A percentile compares a stretch with the other conserved stretches of the same genome.
These are phyloP conservation scores for Mariannaea elegans DNA, from an alignment of 2,329 filamentous ascomycete species.

Conservation along the genomic window DNA sequence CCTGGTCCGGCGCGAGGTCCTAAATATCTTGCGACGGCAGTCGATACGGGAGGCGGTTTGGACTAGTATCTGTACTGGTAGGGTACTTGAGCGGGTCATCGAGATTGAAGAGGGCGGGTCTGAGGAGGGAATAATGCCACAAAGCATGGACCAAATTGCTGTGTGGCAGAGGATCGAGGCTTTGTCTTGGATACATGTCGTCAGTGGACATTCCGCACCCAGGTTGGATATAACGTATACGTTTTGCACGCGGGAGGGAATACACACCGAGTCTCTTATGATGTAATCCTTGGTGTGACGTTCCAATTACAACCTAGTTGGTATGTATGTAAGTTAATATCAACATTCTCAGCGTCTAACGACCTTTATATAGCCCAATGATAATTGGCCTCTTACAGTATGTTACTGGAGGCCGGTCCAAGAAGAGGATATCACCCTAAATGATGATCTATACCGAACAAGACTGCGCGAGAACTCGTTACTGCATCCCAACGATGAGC, in stretches of 20 bases:
- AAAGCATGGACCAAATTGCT: conserved; percentile 40
- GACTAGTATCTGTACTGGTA: conserved; percentile 44
- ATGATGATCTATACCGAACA: too few species aligned
- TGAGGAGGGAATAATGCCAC: conserved; percentile 13
- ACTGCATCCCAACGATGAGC: too few species aligned
- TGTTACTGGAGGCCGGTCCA: too few species aligned
- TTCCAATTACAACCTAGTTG: too few species aligned
- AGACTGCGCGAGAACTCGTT: too few species aligned
- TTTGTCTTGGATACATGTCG: conserved; percentile 37
- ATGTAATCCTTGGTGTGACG: too few species aligned
- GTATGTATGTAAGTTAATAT: too few species aligned
- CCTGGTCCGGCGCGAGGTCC: conserved; percentile 41
- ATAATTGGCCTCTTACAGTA: too few species aligned
- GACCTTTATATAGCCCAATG: too few species aligned
- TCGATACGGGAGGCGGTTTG: conserved; percentile 45
- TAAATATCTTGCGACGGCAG: conserved; percentile 38
- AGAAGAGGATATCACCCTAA: too few species aligned
- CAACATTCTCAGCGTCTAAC: too few species aligned
- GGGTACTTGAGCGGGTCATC: conserved; percentile 45
- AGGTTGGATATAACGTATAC: conserved; percentile 44
- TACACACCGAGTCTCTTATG: conserved; percentile 33
- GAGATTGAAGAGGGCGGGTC: conserved; percentile 45
- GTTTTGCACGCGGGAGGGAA: conserved; percentile 39
- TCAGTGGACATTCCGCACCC: conserved; percentile 20
- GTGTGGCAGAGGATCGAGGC: conserved; percentile 42